These are phyloP conservation scores for Lipomyces spencermartinsiae DNA, from an alignment of 805 yeast genomes.

Conservation along the genomic window DNA sequence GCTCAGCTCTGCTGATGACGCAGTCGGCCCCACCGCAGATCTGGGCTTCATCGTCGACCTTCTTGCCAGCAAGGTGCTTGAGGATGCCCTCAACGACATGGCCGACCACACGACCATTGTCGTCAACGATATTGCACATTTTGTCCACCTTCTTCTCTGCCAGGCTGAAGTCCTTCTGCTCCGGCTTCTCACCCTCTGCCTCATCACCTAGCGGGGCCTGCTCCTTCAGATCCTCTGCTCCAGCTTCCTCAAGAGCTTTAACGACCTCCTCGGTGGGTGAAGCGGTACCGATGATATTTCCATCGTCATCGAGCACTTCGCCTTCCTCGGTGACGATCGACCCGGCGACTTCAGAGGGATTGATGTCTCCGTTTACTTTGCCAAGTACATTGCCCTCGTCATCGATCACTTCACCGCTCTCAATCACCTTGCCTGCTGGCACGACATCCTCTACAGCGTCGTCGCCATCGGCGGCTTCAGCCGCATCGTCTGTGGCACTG, in stretches of 20 bases:
- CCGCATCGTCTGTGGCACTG: slow-evolving; percentile 1
- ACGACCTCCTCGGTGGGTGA: slow-evolving; percentile 2
- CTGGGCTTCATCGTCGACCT: neutral
- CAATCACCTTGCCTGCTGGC: slow-evolving; percentile 2
- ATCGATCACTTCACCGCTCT: slow-evolving; percentile 3
- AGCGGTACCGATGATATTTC: neutral
- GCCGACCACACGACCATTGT: slow-evolving; percentile 1
- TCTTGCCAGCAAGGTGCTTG: neutral
- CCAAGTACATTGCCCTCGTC: slow-evolving; percentile 2
- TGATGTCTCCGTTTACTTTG: neutral
- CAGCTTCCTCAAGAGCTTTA: slow-evolving; percentile 1
- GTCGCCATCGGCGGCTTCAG: neutral
- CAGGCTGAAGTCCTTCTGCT: neutral
- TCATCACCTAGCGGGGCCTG: neutral
- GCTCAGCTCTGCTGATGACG: slow-evolving; percentile 2
- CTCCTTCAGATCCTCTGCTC: slow-evolving; percentile 3
- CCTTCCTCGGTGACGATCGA: slow-evolving; percentile 1
- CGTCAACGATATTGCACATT: neutral
- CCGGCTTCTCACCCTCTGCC: neutral
- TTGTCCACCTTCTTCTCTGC: neutral
- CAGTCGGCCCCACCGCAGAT: neutral
- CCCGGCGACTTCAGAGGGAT: slow-evolving; percentile 2
- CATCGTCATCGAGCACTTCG: slow-evolving; percentile 3
- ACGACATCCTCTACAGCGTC: slow-evolving; percentile 1
- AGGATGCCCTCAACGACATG: slow-evolving; percentile 1